Percentiles rank a stretch among this genome's conserved stretches.
phyloP scores from a whole-genome alignment of 1,284 basidiomycete genomes.

The Butyriboletus appendiculatus region DNA sequence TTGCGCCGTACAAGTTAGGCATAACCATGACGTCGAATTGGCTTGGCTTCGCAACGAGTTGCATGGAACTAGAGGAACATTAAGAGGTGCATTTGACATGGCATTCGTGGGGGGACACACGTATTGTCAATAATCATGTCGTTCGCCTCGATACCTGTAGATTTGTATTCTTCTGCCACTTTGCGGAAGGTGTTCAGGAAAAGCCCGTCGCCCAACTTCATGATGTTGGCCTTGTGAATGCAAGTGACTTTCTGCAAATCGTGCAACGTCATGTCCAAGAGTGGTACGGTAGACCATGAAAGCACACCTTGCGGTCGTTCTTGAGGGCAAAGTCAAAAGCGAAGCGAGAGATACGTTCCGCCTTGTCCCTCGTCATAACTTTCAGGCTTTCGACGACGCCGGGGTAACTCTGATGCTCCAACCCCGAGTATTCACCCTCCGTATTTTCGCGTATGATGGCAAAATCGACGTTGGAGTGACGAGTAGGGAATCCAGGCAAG shows the following conservation, averaged over 20 bases:
- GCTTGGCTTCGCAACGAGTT: constrained; percentile 91
- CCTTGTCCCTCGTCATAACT: constrained; percentile 94
- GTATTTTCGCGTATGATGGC: constrained; percentile 99
- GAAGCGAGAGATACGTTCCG: constrained; percentile 96
- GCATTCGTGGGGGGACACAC: constrained; percentile 43
- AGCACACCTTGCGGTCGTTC: constrained; percentile 90
- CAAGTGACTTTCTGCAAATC: constrained; percentile 91
- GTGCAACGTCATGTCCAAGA: constrained; percentile 10
- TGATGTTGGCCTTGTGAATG: constrained; percentile 99
- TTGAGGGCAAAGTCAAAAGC: constrained; percentile 99
- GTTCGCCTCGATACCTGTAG: constrained; percentile 89
- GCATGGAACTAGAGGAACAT: constrained; percentile 77
- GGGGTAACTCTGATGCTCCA: constrained; percentile 98
- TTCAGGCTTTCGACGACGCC: constrained; percentile 99
- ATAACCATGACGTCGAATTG: constrained; percentile 99
- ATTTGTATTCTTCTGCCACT: constrained; percentile 95
- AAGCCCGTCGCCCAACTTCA: constrained; percentile 99
- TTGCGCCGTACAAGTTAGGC: constrained; percentile 96
- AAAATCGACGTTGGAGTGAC: constrained; percentile 97
- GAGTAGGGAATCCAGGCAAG: constrained; percentile 94
- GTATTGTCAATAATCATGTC: constrained; percentile 99
- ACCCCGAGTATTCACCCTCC: constrained; percentile 98
- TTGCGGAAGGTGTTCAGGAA: constrained; percentile 99
- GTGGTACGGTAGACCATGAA: background rate
- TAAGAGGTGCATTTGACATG: background rate